Evolutionary conservation across 1,284 basidiomycete genomes (phyloP).

Genomic region (Sanghuangporus sanghuang): DNA sequence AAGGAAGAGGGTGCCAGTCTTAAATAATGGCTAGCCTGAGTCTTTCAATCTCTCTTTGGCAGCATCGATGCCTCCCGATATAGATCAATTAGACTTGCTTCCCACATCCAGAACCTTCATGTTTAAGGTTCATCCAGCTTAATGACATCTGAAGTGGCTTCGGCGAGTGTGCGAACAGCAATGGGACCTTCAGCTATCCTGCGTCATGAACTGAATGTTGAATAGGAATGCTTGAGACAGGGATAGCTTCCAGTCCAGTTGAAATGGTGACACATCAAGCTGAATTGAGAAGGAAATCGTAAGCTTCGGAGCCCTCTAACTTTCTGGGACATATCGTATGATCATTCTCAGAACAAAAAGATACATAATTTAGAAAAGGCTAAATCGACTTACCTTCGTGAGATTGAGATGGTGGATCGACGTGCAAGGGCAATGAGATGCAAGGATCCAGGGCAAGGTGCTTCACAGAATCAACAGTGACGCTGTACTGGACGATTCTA

Average conservation of each 20-base stretch:
- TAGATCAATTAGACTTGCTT: not conserved
- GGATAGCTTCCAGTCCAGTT: not conserved
- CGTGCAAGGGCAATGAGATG: not conserved
- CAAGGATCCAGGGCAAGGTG: not conserved
- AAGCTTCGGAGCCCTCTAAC: not conserved
- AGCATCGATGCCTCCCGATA: not conserved
- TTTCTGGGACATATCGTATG: not conserved
- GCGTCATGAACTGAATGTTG: not conserved
- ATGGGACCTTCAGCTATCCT: not conserved
- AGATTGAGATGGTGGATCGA: not conserved
- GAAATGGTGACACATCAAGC: not conserved
- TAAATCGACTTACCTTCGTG: not conserved
- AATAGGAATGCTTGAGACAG: not conserved
- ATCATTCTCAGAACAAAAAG: not conserved
- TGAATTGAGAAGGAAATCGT: not conserved
- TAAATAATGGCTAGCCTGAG: not conserved
- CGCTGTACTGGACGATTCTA: not conserved
- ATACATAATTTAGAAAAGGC: not conserved
- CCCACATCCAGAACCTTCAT: not conserved
- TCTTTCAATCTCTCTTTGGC: not conserved
- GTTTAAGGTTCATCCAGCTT: not conserved
- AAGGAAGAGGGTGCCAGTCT: not conserved
- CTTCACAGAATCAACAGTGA: not conserved
- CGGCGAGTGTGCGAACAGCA: not conserved
- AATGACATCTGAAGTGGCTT: not conserved